phyloP scores from a whole-genome alignment of 306 rosid species.

The Herpetospermum pedunculosum region DNA sequence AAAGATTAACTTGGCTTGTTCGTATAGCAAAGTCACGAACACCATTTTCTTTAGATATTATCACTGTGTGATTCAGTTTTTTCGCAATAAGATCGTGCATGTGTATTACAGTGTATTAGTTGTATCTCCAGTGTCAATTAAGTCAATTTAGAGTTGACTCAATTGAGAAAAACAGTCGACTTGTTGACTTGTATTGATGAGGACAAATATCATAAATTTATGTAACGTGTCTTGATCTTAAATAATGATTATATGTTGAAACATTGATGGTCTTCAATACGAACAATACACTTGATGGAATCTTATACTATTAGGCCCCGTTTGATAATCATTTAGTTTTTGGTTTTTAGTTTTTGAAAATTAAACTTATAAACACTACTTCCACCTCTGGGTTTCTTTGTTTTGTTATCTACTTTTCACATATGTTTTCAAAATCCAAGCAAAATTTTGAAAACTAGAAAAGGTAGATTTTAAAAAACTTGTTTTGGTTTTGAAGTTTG shows the following conservation, averaged over 20 bases:
- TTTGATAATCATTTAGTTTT: too few relatives aligned
- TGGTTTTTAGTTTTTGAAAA: too few relatives aligned
- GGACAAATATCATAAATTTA: not conserved
- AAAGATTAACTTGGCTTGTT: not conserved
- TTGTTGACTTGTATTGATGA: not conserved
- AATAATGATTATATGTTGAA: not conserved
- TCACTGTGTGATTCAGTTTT: not conserved
- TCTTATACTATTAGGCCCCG: too few relatives aligned
- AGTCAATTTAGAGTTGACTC: not conserved
- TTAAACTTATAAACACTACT: too few relatives aligned
- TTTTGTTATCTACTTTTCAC: too few relatives aligned
- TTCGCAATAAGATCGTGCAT: not conserved
- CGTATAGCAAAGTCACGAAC: not conserved
- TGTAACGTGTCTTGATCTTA: not conserved
- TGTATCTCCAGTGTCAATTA: not conserved
- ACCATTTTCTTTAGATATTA: not conserved
- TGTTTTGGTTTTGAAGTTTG: too few relatives aligned
- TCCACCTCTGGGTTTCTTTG: too few relatives aligned
- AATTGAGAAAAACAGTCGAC: not conserved
- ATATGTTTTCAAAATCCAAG: too few relatives aligned
- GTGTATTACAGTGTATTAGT: not conserved
- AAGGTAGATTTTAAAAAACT: too few relatives aligned
- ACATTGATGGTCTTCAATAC: not conserved
- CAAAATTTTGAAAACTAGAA: too few relatives aligned
- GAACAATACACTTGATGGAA: too few relatives aligned